Base-by-base conservation (phyloP, 73 alveolate genomes). In the Paramecium caudatum region DNA sequence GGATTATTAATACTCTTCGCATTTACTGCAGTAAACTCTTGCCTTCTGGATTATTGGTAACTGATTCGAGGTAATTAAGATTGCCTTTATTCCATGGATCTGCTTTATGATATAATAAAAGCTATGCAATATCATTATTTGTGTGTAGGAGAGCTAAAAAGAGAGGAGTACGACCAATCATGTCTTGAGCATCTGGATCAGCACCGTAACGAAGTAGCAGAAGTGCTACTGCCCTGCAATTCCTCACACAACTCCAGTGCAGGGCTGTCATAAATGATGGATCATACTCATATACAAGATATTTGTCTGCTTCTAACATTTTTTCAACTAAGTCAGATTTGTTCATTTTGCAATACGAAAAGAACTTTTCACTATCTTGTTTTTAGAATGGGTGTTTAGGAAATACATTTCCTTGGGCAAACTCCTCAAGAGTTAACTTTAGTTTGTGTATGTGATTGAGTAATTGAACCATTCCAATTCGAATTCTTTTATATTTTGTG, bases 221-320 rank as follows among this genome's bases (percentile, higher is more conserved):
- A 21, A 74, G n/a, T 0, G 70, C 47, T 16, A 43, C 30, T 19
- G 43, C 34, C 32, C 15, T 74, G 19, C 39, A 74, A 39, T 37
- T 37, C 43, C 88, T 36, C 17, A 74, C 43, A 12, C 55, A 36
- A 41, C 69, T 39, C 88, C 88, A 74, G 43, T 74, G 88, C 17
- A 74, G 47, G 6, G 88, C 46, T 10, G 88, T 74, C 88, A 74
- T 74, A 19, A 74, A 19, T 9, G 47, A 45, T 15, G 21, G 39
- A 74, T 74, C 88, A 74, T 74, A 74, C 19, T 74, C 88, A 45
- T 74, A 74, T 2, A 74, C 88, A 21, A 74, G 68, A 74, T 74
- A 74, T 74, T 74, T 74, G 1, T 74, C 65, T 16, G 10, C n/a
- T 74, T 74, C 88, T 43, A 74, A 45, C 45, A 74, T 12, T 12